Conservation (phyloP, 2,329 filamentous ascomycete genomes). For the Pleurostoma richardsiae region DNA sequence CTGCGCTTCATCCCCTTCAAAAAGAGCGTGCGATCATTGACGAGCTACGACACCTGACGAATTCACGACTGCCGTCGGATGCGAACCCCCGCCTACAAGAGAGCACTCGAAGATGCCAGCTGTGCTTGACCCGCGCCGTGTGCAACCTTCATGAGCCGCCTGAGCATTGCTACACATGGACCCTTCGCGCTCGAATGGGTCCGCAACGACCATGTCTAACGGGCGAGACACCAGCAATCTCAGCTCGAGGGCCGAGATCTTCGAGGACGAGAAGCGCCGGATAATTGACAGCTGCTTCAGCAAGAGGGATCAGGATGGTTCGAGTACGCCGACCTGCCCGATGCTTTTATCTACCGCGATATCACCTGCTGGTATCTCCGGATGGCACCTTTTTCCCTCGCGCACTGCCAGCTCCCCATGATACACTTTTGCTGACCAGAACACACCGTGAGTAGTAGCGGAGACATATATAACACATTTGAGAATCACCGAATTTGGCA, state of each 20-base stretch:
- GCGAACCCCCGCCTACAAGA: too few species aligned
- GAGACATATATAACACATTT: constrained; percentile 99
- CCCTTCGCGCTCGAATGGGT: too few species aligned
- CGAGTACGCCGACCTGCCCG: constrained; percentile 50
- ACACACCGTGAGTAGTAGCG: constrained; percentile 44
- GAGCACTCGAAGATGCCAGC: too few species aligned
- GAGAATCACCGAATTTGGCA: constrained; percentile 79
- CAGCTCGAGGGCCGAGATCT: constrained; percentile 64
- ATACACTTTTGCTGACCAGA: constrained; percentile 5
- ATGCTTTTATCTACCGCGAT: neutral
- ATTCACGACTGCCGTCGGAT: too few species aligned
- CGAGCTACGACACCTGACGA: too few species aligned
- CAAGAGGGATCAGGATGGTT: constrained; percentile 83
- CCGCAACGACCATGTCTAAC: constrained; percentile 22
- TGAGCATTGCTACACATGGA: too few species aligned
- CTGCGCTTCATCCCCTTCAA: too few species aligned
- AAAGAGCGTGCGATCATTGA: too few species aligned
- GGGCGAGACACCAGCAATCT: constrained; percentile 21
- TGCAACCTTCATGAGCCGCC: too few species aligned
- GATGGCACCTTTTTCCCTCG: constrained; percentile 8
- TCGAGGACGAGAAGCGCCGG: constrained; percentile 93
- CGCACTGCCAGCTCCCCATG: neutral
- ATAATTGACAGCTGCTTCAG: constrained; percentile 93
- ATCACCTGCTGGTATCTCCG: constrained; percentile 3
- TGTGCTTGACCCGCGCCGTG: too few species aligned